These are phyloP conservation scores for Trifolium fragiferum DNA, from an alignment of 306 rosid genomes.

Conservation along the genomic window DNA sequence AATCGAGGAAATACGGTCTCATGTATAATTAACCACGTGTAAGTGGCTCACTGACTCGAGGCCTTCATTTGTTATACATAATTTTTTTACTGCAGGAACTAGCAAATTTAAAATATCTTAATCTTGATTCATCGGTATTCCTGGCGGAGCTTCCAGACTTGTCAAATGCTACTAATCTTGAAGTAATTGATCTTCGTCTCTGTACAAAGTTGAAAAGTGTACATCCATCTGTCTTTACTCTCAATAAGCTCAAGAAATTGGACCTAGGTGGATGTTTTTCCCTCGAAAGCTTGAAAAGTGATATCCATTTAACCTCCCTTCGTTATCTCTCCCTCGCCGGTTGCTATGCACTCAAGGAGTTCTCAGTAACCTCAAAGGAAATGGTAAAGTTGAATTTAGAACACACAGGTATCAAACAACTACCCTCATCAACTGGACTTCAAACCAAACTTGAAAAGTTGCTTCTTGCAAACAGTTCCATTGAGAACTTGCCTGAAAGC, in stretches of 20 bases:
- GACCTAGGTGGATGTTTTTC: background rate
- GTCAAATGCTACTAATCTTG: constrained; percentile 20
- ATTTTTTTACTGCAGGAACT: constrained; percentile 23
- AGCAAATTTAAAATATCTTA: background rate
- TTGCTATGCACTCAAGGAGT: background rate
- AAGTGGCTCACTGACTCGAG: too few relatives aligned
- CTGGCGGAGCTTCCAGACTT: constrained; percentile 26
- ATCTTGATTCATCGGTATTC: rapidly evolving
- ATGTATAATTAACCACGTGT: too few relatives aligned
- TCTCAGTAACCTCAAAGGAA: constrained; percentile 13
- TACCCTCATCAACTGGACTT: constrained; percentile 10
- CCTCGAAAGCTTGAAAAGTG: background rate
- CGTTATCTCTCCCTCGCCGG: background rate
- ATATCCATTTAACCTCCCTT: constrained; percentile 10
- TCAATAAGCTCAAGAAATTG: background rate
- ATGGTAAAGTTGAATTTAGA: constrained; percentile 2
- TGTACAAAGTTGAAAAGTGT: background rate
- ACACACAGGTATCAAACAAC: background rate
- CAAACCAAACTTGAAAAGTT: constrained; percentile 33
- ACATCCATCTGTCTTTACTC: constrained; percentile 6
- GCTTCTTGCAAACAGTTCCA: background rate
- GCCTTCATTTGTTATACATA: too few relatives aligned
- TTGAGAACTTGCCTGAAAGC: background rate
- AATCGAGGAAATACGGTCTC: too few relatives aligned
- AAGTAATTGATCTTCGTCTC: background rate